A percentile compares a stretch with the other conserved stretches of the same genome.
These are phyloP conservation scores for Kwoniella shivajii DNA, from an alignment of 1,284 basidiomycete genomes.

Conservation along the genomic window DNA sequence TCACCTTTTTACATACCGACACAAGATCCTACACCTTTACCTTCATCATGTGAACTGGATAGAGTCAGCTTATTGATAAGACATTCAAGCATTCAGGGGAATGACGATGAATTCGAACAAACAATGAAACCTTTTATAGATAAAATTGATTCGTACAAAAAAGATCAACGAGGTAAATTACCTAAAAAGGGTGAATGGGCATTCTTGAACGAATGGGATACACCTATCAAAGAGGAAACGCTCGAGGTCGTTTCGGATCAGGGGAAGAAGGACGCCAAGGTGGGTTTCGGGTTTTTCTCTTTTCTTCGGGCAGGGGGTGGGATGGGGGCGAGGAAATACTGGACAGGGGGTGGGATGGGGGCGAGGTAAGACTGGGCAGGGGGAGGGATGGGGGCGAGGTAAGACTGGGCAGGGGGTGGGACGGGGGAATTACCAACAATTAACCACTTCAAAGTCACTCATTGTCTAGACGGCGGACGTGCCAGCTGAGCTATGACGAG, in stretches of 20 bases:
- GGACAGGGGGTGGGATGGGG: too few species aligned
- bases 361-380: too few species aligned
- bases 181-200: conserved; percentile 39
- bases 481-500: too few species aligned
- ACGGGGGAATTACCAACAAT: too few species aligned
- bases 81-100: conserved; percentile 54
- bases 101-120: conserved; percentile 56
- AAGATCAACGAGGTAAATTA: conserved; percentile 25
- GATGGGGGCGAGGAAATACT: background rate
- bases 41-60: conserved; percentile 36
- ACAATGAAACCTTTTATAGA: conserved; percentile 55
- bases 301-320: background rate
- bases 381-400: too few species aligned
- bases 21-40: conserved; percentile 41
- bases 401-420: too few species aligned
- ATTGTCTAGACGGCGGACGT: too few species aligned
- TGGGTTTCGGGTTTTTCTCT: conserved; percentile 16
- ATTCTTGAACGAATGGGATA: conserved; percentile 53
- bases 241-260: conserved; percentile 66
- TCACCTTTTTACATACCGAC: conserved; percentile 49
- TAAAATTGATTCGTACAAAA: conserved; percentile 44
- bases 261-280: conserved; percentile 51
- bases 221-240: conserved; percentile 65
- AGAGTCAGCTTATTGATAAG: conserved; percentile 46
- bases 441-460: too few species aligned